Evolutionary conservation across 257 asterid species (phyloP).

Genomic region (Solanum rostratum): DNA sequence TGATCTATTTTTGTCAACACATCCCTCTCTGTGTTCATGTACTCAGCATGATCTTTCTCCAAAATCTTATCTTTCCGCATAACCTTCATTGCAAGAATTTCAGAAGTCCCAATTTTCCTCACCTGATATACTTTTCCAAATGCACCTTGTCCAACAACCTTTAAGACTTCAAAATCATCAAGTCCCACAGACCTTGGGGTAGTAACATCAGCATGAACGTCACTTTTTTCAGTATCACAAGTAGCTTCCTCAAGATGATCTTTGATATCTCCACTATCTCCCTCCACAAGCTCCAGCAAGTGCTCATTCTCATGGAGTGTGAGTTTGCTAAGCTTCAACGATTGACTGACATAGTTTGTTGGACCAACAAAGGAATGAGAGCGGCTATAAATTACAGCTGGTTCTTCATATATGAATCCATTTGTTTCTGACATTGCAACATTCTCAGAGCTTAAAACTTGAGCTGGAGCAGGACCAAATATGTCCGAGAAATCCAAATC

Average conservation of each 20-base stretch:
- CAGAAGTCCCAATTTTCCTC: constrained; percentile 48
- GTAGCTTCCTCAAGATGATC: constrained; percentile 12
- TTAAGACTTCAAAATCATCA: constrained; percentile 58
- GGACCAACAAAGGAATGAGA: constrained; percentile 71
- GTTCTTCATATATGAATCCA: constrained; percentile 34
- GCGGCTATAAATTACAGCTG: constrained; percentile 37
- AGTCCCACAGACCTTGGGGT: constrained; percentile 35
- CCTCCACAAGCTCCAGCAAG: constrained; percentile 17
- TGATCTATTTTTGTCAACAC: constrained; percentile 59
- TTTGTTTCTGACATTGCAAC: constrained; percentile 15
- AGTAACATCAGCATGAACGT: constrained; percentile 1
- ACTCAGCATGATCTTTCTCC: constrained; percentile 64
- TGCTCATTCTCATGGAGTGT: constrained; percentile 30
- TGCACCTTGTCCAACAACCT: constrained; percentile 79
- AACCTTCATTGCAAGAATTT: constrained; percentile 74
- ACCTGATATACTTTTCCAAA: constrained; percentile 84
- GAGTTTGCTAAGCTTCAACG: constrained; percentile 28
- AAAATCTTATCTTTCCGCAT: constrained; percentile 66
- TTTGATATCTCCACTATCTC: constrained; percentile 12
- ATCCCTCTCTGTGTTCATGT: constrained; percentile 78
- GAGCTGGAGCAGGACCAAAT: constrained; percentile 49
- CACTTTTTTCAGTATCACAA: constrained; percentile 7
- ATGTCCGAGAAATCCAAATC: constrained; percentile 62
- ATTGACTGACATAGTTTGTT: constrained; percentile 25
- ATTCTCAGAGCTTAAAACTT: constrained; percentile 21